Conservation (phyloP, 352 stramenopile genomes). For the Globisporangium spinosum region DNA sequence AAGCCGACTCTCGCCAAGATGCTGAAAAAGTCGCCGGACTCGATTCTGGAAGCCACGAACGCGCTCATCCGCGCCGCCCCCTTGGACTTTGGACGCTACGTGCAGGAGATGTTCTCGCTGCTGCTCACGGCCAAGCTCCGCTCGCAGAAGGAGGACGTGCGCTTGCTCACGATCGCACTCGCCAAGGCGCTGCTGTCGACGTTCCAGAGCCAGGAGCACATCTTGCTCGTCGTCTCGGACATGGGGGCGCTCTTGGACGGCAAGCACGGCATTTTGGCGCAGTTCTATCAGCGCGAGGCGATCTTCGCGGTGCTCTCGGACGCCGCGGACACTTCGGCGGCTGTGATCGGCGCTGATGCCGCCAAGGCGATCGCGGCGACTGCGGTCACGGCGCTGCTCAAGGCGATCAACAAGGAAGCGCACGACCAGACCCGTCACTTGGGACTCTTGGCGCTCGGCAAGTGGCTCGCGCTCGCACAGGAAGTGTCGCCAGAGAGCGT, state of each 20-base stretch:
- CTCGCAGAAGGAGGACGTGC: conserved; percentile 80
- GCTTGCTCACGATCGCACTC: conserved; percentile 44
- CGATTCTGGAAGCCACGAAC: conserved; percentile 54
- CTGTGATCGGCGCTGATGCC: conserved; percentile 24
- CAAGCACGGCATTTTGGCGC: conserved; percentile 81
- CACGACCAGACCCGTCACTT: conserved; percentile 79
- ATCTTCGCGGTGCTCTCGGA: conserved; percentile 62
- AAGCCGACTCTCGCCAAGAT: conserved; percentile 65
- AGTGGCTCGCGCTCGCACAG: conserved; percentile 63
- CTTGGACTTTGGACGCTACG: conserved; percentile 66
- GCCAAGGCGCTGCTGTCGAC: conserved; percentile 42
- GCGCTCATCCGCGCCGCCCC: conserved; percentile 45
- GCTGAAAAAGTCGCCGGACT: conserved; percentile 83
- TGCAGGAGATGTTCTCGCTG: conserved; percentile 58
- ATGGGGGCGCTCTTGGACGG: conserved; percentile 66
- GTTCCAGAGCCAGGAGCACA: conserved; percentile 48
- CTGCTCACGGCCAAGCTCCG: conserved; percentile 73
- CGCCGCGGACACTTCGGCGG: conserved; percentile 34
- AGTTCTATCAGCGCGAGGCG: conserved; percentile 85
- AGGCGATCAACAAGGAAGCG: conserved; percentile 78
- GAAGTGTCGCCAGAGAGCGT: conserved; percentile 42
- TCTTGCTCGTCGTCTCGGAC: conserved; percentile 50
- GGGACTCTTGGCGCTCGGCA: conserved; percentile 65
- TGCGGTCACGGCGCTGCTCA: conserved; percentile 54
- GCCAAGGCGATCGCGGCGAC: conserved; percentile 41